Base-by-base conservation (phyloP, 2,329 filamentous ascomycete species). In the Arthrobotrys iridis region DNA sequence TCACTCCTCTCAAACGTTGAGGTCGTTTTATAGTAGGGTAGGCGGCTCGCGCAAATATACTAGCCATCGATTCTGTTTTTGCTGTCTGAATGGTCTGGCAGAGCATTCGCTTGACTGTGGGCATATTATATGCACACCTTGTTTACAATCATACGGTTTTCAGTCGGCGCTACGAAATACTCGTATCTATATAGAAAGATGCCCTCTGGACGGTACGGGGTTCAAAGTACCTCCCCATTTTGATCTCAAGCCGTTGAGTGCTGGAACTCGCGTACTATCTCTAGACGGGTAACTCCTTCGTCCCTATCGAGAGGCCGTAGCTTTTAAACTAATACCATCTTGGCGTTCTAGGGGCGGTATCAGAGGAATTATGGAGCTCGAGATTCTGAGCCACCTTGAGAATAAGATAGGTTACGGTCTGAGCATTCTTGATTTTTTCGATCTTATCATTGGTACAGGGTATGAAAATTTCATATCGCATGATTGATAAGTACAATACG, bases 351-450 rank as follows among this genome's bases (percentile, higher is more conserved):
- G 33, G 33, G 41, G 77, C 22, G 43, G 77, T 24, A 73, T 77
- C 5, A 79, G 78, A 6, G 71, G 78, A 3, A 50, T 77, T 2
- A 77, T 81, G 1, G 79, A 83, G 41, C 79, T 78, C 28, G 76
- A 77, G 1, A 48, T 62, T 6, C 30, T 86, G 4, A 77, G 80
- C 15, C 78, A 79, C 3, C 81, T 86, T 11, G 82, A 86, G 74
- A 79, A 78, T 26, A 80, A 79, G 4, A 77, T 85, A 0, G 83
- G 82, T 1, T 78, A 80, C 6, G 78, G 80, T 4, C 74, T 86
- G 1, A 81, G 82, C 0, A 82, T 85, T 3, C 83, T 83, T 57
- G 78, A 79, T 1, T 85, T 86, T 78, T 85, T 86, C 71, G 85
- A 86, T 68, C 80, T 86, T 1, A 83, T 86, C 15, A 82, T 85